A percentile compares a stretch with the other conserved stretches of the same genome.
Evolutionary conservation across 306 rosid species (phyloP).

Genomic region (Myrica gale): DNA sequence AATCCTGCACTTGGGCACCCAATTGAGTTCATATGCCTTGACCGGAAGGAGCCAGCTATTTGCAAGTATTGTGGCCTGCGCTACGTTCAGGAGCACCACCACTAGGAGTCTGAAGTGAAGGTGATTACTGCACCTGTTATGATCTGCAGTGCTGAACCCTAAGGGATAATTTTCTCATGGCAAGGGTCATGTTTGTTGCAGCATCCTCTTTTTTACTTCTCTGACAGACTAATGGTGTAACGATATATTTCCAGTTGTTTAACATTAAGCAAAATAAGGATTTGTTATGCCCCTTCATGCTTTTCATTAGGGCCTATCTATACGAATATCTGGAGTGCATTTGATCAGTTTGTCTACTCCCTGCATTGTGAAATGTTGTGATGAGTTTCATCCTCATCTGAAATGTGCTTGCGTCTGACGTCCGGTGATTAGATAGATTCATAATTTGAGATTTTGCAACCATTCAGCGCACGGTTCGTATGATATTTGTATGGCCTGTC

Average conservation of each 20-base stretch:
- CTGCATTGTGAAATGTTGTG: neutral
- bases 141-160: neutral
- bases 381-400: neutral
- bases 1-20: slow-evolving; percentile 88
- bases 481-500: too few species aligned
- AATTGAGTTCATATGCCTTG: slow-evolving; percentile 88
- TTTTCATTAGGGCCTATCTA: neutral
- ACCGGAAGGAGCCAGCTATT: slow-evolving; percentile 64
- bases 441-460: too few species aligned
- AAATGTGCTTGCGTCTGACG: neutral
- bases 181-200: slow-evolving; percentile 24
- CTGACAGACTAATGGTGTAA: slow-evolving; percentile 31
- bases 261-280: slow-evolving; percentile 47
- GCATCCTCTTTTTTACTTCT: slow-evolving; percentile 23
- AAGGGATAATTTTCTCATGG: slow-evolving; percentile 21
- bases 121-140: neutral
- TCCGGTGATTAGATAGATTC: too few species aligned
- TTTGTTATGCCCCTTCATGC: slow-evolving; percentile 33
- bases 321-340: slow-evolving; percentile 7
- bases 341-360: neutral
- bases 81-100: slow-evolving; percentile 80
- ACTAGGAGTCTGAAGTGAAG: slow-evolving; percentile 31
- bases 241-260: slow-evolving; percentile 24
- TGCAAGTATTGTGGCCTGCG: slow-evolving; percentile 96
- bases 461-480: too few species aligned